phyloP scores from a whole-genome alignment of 257 asterid genomes.

The Jasminum sambac region DNA sequence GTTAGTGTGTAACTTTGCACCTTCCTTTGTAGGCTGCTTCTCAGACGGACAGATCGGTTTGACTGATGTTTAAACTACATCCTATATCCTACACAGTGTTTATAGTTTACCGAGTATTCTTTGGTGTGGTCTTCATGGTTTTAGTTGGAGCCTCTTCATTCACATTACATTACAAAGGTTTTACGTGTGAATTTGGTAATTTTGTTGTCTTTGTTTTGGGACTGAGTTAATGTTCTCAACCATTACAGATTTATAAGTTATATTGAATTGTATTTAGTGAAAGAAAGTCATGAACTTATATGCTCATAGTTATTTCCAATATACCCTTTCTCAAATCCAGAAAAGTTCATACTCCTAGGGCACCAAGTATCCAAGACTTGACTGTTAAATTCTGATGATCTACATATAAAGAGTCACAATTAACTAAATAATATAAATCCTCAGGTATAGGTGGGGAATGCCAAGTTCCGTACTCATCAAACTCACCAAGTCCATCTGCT shows the following conservation, averaged over 20 bases:
- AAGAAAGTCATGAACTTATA: too few species aligned
- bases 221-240: background rate
- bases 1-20: background rate
- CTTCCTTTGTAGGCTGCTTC: conserved; percentile 38
- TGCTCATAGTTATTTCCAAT: too few species aligned
- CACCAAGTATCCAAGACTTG: too few species aligned
- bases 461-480: too few species aligned
- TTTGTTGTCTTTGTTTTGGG: conserved; percentile 10
- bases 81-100: background rate
- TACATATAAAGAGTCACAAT: too few species aligned
- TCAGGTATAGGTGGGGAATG: too few species aligned
- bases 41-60: conserved; percentile 36
- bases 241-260: background rate
- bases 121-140: conserved; percentile 34
- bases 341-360: too few species aligned
- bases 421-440: too few species aligned
- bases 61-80: conserved; percentile 38
- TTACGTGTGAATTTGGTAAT: conserved; percentile 40
- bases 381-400: too few species aligned
- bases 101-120: background rate
- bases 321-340: too few species aligned
- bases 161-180: conserved; percentile 32
- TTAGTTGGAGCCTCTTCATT: conserved; percentile 31
- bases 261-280: conserved; percentile 15
- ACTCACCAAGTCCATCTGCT: too few species aligned